Conservation (phyloP, 2,329 filamentous ascomycete species). For the Talaromyces funiculosus region DNA sequence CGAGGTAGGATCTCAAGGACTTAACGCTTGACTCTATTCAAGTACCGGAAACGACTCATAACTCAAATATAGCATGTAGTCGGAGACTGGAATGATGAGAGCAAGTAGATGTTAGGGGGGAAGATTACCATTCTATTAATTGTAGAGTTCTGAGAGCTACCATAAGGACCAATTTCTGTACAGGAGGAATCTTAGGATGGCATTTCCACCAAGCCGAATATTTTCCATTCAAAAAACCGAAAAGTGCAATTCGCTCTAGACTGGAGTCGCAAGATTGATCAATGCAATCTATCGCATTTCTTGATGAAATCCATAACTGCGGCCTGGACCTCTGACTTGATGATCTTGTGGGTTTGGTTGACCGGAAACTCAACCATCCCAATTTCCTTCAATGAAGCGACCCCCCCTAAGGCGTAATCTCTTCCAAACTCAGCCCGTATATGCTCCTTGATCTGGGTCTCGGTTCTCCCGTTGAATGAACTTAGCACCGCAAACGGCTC, state of each 20-base stretch:
- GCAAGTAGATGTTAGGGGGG: neutral
- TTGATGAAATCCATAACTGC: neutral
- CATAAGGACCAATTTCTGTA: neutral
- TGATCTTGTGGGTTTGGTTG: neutral
- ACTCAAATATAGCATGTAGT: neutral
- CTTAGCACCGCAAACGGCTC: neutral
- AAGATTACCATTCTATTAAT: neutral
- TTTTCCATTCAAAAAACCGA: neutral
- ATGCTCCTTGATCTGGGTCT: neutral
- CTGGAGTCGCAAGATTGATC: neutral
- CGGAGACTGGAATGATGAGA: neutral
- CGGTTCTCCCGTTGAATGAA: neutral
- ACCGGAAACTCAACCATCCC: neutral
- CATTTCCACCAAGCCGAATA: neutral
- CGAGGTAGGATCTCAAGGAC: too few species aligned
- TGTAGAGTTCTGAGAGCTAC: neutral
- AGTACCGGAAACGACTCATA: neutral
- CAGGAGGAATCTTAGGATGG: neutral
- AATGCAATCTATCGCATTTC: neutral
- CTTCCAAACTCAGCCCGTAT: neutral
- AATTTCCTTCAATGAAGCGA: neutral
- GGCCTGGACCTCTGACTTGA: neutral
- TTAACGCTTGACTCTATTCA: neutral
- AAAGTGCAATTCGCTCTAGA: neutral
- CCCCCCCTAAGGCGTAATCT: neutral